A percentile compares a stretch with the other conserved stretches of the same genome.
These are phyloP conservation scores for Penicillium decumbens DNA, from an alignment of 2,329 filamentous ascomycete genomes.

Conservation along the genomic window DNA sequence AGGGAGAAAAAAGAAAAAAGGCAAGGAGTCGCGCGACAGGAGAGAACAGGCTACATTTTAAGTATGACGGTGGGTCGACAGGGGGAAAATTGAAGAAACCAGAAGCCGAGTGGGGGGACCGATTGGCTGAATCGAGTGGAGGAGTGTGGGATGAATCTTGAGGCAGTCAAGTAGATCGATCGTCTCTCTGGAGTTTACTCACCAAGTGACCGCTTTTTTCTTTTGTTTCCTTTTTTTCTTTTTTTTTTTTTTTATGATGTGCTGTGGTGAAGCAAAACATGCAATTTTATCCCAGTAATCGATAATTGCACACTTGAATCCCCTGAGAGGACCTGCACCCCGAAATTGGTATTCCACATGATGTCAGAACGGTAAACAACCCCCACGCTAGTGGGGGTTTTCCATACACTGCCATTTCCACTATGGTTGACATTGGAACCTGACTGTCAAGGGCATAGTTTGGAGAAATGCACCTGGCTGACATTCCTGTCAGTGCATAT, in stretches of 20 bases:
- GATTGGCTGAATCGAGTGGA: slow-evolving; percentile 18
- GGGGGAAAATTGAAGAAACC: slow-evolving; percentile 17
- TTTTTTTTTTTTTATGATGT: background rate
- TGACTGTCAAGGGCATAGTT: background rate
- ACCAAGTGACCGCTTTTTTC: background rate
- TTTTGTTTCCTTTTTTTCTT: too few species aligned
- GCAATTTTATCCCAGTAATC: background rate
- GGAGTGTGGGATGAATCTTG: slow-evolving; percentile 15
- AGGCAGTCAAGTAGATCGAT: slow-evolving; percentile 26
- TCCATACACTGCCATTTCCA: background rate
- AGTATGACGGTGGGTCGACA: slow-evolving; percentile 25
- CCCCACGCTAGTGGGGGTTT: slow-evolving; percentile 21
- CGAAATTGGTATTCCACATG: slow-evolving; percentile 8
- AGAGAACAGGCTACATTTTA: slow-evolving; percentile 17
- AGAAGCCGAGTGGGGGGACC: slow-evolving; percentile 28
- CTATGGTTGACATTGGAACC: background rate
- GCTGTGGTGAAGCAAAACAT: background rate
- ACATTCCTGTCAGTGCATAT: background rate
- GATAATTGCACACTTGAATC: background rate
- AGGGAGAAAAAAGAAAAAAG: slow-evolving; percentile 7
- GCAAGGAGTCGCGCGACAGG: slow-evolving; percentile 6
- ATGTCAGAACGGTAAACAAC: slow-evolving; percentile 12
- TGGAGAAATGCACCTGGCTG: background rate
- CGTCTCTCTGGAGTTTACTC: background rate
- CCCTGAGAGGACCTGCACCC: too few species aligned